Evolutionary conservation across 2,329 filamentous ascomycete species (phyloP).

Genomic region (Neopestalotiopsis sp.): DNA sequence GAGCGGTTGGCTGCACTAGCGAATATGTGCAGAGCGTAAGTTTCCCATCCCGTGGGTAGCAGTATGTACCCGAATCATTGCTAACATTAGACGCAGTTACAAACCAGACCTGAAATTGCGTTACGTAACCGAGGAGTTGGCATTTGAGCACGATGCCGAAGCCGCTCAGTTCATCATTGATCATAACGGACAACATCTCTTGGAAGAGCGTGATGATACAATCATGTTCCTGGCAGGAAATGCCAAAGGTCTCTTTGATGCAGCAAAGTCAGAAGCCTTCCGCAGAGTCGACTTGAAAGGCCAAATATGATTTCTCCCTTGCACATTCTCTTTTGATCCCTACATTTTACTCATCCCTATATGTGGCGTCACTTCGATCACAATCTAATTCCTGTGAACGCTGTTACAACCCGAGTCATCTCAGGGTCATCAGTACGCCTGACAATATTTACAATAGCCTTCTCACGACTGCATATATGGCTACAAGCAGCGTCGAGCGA

Average conservation of each 20-base stretch:
- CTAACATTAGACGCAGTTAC: constrained; percentile 71
- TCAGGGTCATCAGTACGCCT: not conserved
- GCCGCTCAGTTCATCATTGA: constrained; percentile 90
- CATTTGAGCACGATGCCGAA: constrained; percentile 90
- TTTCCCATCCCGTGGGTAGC: constrained; percentile 28
- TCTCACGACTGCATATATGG: no score
- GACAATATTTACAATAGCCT: not conserved
- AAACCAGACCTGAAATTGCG: constrained; percentile 88
- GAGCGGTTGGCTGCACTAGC: constrained; percentile 90
- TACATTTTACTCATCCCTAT: not conserved
- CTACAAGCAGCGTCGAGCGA: not conserved
- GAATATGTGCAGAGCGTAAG: constrained; percentile 94
- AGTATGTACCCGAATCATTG: constrained; percentile 18
- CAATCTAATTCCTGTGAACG: not conserved
- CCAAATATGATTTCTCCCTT: constrained; percentile 71
- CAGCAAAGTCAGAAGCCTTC: constrained; percentile 75
- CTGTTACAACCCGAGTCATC: not conserved
- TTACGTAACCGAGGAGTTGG: constrained; percentile 94
- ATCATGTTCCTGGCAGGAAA: constrained; percentile 78
- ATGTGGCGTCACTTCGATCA: not conserved
- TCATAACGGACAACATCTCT: constrained; percentile 73
- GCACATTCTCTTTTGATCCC: constrained; percentile 24
- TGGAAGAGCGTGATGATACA: constrained; percentile 77
- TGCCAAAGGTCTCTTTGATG: constrained; percentile 75
- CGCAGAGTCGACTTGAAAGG: constrained; percentile 94